Evolutionary conservation across 352 stramenopile species (phyloP), one percentile per base, ranked within the genome.

Genomic region (Aphanomyces euteiches): DNA sequence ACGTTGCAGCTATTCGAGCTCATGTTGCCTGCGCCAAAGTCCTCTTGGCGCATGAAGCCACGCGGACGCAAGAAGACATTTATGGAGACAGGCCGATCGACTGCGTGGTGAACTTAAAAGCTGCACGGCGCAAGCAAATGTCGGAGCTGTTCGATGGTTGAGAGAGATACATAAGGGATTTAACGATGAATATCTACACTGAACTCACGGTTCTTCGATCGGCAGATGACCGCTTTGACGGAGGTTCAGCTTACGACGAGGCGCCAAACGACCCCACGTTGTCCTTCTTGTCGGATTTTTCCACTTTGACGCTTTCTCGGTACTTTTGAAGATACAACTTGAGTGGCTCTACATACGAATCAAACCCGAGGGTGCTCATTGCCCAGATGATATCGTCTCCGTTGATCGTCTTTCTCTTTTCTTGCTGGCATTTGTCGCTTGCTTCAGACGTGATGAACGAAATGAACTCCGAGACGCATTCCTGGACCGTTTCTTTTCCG

Each of bases 341-440:
- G 21, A 99, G 87, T 47, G 97, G 97, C 77, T 99, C 97, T 41
- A 99, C 96, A 81, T 99, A 99, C 76, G 96, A 98, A 77, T 99
- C 97, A 81, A 99, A 99, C 57, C 98, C 98, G 39, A 99, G 81
- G 40, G 96, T 99, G 73, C 90, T 98, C 97, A 99, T 99, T 57
- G 98, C 97, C 96, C 96, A 99, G 50, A 99, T 88, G 66, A 99
- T 90, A 81, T 99, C 98, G 80, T 99, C 97, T 48, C 98, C 98
- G 79, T 99, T 99, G 78, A 99, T 99, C 34, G 97, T 99, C 88
- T 99, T 99, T 65, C 98, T 84, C 81, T 99, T 99, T 81, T 99
- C 97, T 75, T 99, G 95, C 77, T 99, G 92, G 80, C 97, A 99
- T 76, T 99, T 99, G 80, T 99, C 97, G 72, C 90, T 98, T 37